Evolutionary conservation across 2,329 filamentous ascomycete species (phyloP).

Genomic region (Gyromitra esculenta): DNA sequence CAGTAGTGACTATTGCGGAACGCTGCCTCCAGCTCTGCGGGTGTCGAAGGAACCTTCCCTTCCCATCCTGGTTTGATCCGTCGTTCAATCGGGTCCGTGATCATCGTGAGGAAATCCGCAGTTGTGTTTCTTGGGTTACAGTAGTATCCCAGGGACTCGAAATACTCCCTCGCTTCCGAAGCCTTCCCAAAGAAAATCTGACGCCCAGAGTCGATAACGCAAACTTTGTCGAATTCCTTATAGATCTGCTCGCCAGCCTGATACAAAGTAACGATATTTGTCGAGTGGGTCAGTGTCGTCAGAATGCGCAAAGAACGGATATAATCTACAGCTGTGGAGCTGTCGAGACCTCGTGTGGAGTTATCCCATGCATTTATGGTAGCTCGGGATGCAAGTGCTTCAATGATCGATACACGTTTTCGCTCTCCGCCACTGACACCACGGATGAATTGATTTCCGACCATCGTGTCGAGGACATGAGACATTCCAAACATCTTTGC

Average conservation of each 20-base stretch:
- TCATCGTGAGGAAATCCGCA: constrained; percentile 78
- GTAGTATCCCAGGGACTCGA: constrained; percentile 72
- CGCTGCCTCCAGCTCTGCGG: constrained; percentile 73
- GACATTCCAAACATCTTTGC: constrained; percentile 77
- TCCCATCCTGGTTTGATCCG: constrained; percentile 74
- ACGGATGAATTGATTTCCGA: constrained; percentile 76
- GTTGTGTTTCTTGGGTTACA: constrained; percentile 71
- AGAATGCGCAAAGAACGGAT: constrained; percentile 75
- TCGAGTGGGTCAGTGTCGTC: constrained; percentile 78
- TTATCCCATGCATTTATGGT: constrained; percentile 83
- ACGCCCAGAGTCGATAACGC: constrained; percentile 78
- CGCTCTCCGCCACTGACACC: constrained; percentile 83
- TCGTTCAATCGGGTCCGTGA: constrained; percentile 78
- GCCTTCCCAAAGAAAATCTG: constrained; percentile 74
- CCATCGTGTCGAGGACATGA: constrained; percentile 77
- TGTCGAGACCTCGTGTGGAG: constrained; percentile 80
- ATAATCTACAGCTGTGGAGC: constrained; percentile 80
- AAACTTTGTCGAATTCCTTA: constrained; percentile 80
- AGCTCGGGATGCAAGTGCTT: constrained; percentile 73
- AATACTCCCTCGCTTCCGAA: constrained; percentile 71
- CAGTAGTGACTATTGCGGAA: constrained; percentile 73
- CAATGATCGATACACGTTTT: constrained; percentile 63
- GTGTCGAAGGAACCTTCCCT: constrained; percentile 72
- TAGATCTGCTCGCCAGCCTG: constrained; percentile 77
- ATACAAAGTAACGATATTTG: constrained; percentile 76